phyloP scores from a whole-genome alignment of 2,329 filamentous ascomycete genomes.

The Epicoccum sorghinum region DNA sequence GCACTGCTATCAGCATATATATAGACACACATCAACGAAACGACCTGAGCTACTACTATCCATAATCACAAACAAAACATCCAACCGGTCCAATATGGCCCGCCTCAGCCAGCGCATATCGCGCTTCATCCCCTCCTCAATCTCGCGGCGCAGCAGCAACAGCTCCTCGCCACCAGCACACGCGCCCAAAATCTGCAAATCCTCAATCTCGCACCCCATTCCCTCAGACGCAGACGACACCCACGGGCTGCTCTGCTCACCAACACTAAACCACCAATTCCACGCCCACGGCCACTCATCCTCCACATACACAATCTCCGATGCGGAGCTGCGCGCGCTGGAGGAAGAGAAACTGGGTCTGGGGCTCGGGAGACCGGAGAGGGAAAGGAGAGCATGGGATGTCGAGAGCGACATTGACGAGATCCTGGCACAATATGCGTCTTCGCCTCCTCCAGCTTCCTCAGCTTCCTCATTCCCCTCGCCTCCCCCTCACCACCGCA shows the following conservation, averaged over 20 bases:
- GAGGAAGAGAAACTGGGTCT: neutral
- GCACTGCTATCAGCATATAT: too few species aligned
- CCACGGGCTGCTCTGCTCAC: neutral
- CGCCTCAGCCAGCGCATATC: constrained; percentile 2
- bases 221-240: neutral
- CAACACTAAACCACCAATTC: neutral
- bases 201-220: neutral
- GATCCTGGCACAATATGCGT: neutral
- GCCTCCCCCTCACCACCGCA: neutral
- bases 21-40: too few species aligned
- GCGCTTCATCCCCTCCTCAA: neutral
- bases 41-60: neutral
- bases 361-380: neutral
- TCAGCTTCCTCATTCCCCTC: neutral
- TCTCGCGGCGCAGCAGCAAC: neutral
- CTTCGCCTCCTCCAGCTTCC: neutral
- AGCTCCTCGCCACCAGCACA: neutral
- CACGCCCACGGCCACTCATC: neutral
- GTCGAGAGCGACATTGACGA: neutral
- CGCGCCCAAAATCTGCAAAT: neutral
- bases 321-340: neutral
- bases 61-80: neutral
- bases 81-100: neutral
- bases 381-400: neutral
- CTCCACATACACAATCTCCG: constrained; percentile 4